Percentiles rank a stretch among this genome's conserved stretches.
phyloP scores from a whole-genome alignment of 257 asterid genomes.

The Cynanchum wilfordii region DNA sequence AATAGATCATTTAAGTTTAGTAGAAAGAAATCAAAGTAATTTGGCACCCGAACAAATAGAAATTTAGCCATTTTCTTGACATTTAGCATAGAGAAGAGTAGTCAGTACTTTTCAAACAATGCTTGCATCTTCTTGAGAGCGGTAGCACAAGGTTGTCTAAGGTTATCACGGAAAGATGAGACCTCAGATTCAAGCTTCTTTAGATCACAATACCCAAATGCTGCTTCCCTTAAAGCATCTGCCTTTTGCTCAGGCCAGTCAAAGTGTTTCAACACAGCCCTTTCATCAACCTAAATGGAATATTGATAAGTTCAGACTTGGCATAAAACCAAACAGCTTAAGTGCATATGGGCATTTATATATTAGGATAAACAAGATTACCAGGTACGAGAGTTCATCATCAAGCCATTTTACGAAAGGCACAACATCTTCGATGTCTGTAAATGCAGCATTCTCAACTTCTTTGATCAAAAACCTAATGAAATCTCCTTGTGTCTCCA shows the following conservation, averaged over 20 bases:
- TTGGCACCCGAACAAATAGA: background rate
- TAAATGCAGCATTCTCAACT: constrained; percentile 78
- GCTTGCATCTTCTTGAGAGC: constrained; percentile 95
- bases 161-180: constrained; percentile 72
- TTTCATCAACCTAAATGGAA: constrained; percentile 74
- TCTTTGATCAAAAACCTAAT: constrained; percentile 83
- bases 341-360: background rate
- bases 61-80: background rate
- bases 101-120: constrained; percentile 69
- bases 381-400: constrained; percentile 92
- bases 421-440: constrained; percentile 86
- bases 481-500: constrained; percentile 94
- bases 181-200: constrained; percentile 84
- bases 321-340: background rate
- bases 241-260: constrained; percentile 97
- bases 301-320: background rate
- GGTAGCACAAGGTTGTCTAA: constrained; percentile 59
- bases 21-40: background rate
- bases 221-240: constrained; percentile 96
- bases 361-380: constrained; percentile 12
- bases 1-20: background rate
- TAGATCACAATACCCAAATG: constrained; percentile 85
- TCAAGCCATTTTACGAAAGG: constrained; percentile 99
- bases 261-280: constrained; percentile 98
- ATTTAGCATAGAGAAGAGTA: background rate